These are phyloP conservation scores for Coelastrella sp. DNA, from an alignment of 139 green algal genomes.

Conservation along the genomic window DNA sequence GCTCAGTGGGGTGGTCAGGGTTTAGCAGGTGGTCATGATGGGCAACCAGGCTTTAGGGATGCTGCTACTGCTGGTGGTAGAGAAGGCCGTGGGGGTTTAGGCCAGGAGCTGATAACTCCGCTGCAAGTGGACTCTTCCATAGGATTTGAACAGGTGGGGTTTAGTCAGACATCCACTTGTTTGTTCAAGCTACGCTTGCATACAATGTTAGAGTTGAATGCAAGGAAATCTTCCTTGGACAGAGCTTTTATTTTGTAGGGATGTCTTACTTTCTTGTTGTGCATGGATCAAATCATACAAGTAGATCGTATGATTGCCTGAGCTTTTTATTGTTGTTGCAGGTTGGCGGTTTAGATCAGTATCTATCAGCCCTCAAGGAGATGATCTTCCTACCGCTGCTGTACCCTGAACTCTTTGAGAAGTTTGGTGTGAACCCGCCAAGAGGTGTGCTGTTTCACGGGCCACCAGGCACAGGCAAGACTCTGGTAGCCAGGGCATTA, in stretches of 20 bases:
- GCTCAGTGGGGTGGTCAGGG: conserved; percentile 7
- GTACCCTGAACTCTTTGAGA: conserved; percentile 95
- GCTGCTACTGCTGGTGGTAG: conserved; percentile 37
- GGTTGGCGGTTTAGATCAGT: conserved; percentile 89
- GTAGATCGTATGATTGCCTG: too few relatives aligned
- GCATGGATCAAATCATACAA: too few relatives aligned
- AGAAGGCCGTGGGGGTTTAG: not conserved
- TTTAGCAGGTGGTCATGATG: not conserved
- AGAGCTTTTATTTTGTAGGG: too few relatives aligned
- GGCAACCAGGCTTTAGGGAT: not conserved
- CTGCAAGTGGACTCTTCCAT: conserved; percentile 88
- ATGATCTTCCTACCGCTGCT: conserved; percentile 97
- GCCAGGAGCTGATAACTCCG: conserved; percentile 81
- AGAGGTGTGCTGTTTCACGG: conserved; percentile 95
- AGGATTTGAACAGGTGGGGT: conserved; percentile 85
- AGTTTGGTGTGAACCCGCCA: conserved; percentile 88
- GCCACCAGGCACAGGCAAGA: conserved; percentile 95
- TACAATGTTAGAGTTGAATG: too few relatives aligned
- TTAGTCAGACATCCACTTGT: too few relatives aligned
- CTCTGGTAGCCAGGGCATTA: conserved; percentile 91
- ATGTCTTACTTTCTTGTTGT: too few relatives aligned
- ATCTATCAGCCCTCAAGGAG: conserved; percentile 93
- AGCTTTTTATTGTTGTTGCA: conserved; percentile 34
- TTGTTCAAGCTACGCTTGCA: too few relatives aligned
- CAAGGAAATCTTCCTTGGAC: too few relatives aligned